Base-by-base conservation (phyloP, 2,329 filamentous ascomycete genomes). In the Nakataea oryzae region DNA sequence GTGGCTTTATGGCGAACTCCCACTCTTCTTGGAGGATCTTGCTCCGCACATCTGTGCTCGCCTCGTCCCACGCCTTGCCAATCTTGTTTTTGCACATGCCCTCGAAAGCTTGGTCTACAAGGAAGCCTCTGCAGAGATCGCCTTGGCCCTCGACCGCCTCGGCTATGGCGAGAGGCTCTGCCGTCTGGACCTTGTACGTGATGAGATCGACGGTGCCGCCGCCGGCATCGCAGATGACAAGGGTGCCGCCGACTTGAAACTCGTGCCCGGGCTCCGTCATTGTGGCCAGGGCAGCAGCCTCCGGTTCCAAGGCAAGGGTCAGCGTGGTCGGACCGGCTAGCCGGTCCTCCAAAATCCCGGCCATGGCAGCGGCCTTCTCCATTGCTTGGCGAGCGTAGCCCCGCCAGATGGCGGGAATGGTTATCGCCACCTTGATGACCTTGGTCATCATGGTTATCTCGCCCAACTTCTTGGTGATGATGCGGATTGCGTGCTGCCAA, bases 391-490 rank as follows among this genome's bases (percentile, higher is more conserved):
- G 70, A 0, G 73, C 73, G 62, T 76, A 76, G 0, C 70, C 66
- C 0, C 74, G 73, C 77, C 78, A 80, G 9, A 79, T 79, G 0
- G 78, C 77, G 0, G 78, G 77, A 0, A 80, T 30, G 0, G 78
- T 79, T 1, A 77, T 64, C 0, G 78, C 69, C 2, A 79, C 64
- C 6, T 74, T 68, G 6, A 78, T 69, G 0, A 29, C 65, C 3
- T 66, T 65, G 11, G 63, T 60, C 0, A 68, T 62, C 0, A 74
- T 30, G 0, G 72, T 63, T 0, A 63, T 58, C 0, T 63, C n/a
- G 0, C 73, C 72, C 4, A 68, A 58, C 0, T 67, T 65, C 13
- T 61, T 62, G 14, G 60, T 63, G 3, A 79, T 74, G 11, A 63
- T 64, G 0, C 68, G 60, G 0, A 70, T 59, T 2, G 63, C 63